Conservation (phyloP, 2,329 filamentous ascomycete species). For the Arthrobotrys sinensis region DNA sequence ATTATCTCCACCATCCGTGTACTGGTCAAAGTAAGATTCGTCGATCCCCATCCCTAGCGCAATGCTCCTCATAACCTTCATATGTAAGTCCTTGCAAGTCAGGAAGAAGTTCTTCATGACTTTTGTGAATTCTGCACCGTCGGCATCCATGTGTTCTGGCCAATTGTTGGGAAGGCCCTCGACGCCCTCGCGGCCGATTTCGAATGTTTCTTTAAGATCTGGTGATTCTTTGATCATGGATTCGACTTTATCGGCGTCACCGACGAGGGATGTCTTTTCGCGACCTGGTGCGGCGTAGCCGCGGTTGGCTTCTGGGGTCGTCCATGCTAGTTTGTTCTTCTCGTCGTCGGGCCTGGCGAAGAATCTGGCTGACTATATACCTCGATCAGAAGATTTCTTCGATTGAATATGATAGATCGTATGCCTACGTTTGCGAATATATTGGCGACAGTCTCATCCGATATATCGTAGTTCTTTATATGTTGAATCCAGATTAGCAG, state of each 20-base stretch:
- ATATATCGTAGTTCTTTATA: conserved; percentile 82
- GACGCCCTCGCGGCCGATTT: conserved; percentile 75
- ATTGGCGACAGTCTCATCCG: conserved; percentile 73
- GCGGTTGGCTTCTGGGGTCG: conserved; percentile 79
- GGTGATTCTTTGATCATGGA: conserved; percentile 71
- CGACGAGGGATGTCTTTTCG: conserved; percentile 78
- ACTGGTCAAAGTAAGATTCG: conserved; percentile 81
- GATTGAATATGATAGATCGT: not conserved
- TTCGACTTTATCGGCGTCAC: conserved; percentile 74
- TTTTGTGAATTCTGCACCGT: conserved; percentile 75
- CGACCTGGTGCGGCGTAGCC: conserved; percentile 80
- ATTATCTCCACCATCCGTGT: conserved; percentile 79
- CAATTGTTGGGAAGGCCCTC: conserved; percentile 80
- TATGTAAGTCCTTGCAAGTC: conserved; percentile 81
- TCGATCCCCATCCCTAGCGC: conserved; percentile 84
- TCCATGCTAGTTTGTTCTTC: conserved; percentile 80
- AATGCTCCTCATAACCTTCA: conserved; percentile 85
- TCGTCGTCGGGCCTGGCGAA: conserved; percentile 76
- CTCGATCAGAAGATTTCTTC: conserved; percentile 43
- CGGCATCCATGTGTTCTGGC: conserved; percentile 74
- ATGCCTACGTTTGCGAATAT: conserved; percentile 74
- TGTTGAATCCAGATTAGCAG: conserved; percentile 70
- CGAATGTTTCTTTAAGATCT: conserved; percentile 77
- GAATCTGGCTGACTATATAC: conserved; percentile 75
- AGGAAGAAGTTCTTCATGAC: conserved; percentile 82